A percentile compares a stretch with the other conserved stretches of the same genome.
These are phyloP conservation scores for Candida fluviatilis DNA, from an alignment of 805 yeast species.

Conservation along the genomic window DNA sequence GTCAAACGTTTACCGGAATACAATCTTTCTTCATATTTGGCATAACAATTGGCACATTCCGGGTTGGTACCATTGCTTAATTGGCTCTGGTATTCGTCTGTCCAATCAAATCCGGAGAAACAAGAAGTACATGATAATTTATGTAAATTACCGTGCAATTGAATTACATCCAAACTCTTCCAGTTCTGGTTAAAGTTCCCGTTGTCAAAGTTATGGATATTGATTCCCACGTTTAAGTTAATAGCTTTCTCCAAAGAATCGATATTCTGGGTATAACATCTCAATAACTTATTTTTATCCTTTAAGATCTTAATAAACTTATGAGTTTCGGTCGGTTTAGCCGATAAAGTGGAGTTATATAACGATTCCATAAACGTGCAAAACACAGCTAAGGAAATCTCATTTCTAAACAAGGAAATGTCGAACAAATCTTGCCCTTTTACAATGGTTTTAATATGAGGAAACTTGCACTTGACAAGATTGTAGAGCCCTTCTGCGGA, in stretches of 20 bases:
- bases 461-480: conserved; percentile 58
- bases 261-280: conserved; percentile 94
- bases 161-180: conserved; percentile 74
- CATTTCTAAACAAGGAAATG: conserved; percentile 70
- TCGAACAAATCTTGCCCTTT: conserved; percentile 93
- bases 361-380: conserved; percentile 86
- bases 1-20: conserved; percentile 70
- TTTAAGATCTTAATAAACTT: conserved; percentile 60
- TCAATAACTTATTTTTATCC: conserved; percentile 59
- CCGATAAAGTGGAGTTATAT: conserved; percentile 57
- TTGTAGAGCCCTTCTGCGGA: conserved; percentile 81
- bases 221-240: conserved; percentile 58
- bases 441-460: conserved; percentile 46
- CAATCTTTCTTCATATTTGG: conserved; percentile 50
- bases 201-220: conserved; percentile 25
- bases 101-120: conserved; percentile 58
- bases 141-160: conserved; percentile 86
- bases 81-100: conserved; percentile 39
- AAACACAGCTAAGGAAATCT: conserved; percentile 64
- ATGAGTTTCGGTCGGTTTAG: conserved; percentile 83
- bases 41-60: conserved; percentile 67
- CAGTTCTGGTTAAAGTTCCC: conserved; percentile 40
- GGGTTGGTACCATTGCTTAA: conserved; percentile 67
- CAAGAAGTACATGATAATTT: conserved; percentile 75
- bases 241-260: conserved; percentile 77